Evolutionary conservation across 2,329 filamentous ascomycete genomes (phyloP).

Genomic region (Penicillium sp.): DNA sequence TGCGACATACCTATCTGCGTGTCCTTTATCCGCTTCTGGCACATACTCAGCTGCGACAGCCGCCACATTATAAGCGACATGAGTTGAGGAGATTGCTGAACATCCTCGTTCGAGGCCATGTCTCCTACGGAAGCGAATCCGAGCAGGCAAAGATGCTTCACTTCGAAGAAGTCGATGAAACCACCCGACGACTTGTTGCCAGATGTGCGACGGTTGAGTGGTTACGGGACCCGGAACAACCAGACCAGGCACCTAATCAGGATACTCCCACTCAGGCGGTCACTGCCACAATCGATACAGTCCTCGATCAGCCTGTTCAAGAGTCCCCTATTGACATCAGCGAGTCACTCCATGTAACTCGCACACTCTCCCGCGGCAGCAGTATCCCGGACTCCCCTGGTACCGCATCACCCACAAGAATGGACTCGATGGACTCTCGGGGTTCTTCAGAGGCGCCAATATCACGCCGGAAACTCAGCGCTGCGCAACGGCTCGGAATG

Average conservation of each 20-base stretch:
- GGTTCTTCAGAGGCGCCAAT: slow-evolving; percentile 19
- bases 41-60: slow-evolving; percentile 83
- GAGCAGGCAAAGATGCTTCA: slow-evolving; percentile 48
- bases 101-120: slow-evolving; percentile 69
- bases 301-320: slow-evolving; percentile 14
- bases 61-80: slow-evolving; percentile 86
- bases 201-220: slow-evolving; percentile 49
- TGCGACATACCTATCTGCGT: slow-evolving; percentile 91
- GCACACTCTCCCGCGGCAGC: slow-evolving; percentile 33
- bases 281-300: slow-evolving; percentile 20
- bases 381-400: slow-evolving; percentile 42
- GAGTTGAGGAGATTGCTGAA: slow-evolving; percentile 76
- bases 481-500: slow-evolving; percentile 58
- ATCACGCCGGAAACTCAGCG: slow-evolving; percentile 17
- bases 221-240: slow-evolving; percentile 37
- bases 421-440: slow-evolving; percentile 33
- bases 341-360: slow-evolving; percentile 36
- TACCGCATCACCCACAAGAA: slow-evolving; percentile 44
- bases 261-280: slow-evolving; percentile 11
- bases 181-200: slow-evolving; percentile 47
- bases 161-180: slow-evolving; percentile 52
- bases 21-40: slow-evolving; percentile 87
- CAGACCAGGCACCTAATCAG: slow-evolving; percentile 13
- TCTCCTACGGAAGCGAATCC: slow-evolving; percentile 54
- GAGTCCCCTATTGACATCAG: slow-evolving; percentile 22